Evolutionary conservation across 1,284 basidiomycete species (phyloP).

Genomic region (Bondarzewia mesenterica): DNA sequence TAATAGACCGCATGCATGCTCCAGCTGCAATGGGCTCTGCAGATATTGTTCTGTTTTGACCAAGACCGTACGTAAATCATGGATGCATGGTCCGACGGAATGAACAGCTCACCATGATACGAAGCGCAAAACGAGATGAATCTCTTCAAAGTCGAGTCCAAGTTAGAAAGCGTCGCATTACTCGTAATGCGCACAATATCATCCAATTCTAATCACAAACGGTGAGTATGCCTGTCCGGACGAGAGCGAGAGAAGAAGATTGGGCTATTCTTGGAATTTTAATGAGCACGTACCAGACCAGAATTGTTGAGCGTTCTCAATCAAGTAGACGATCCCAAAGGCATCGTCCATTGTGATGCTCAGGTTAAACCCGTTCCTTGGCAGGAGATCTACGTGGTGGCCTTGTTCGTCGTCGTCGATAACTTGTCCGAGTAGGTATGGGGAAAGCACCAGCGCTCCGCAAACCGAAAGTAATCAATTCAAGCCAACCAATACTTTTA

Average conservation of each 20-base stretch:
- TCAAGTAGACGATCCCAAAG: conserved; percentile 71
- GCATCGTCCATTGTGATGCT: conserved; percentile 18
- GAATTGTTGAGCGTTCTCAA: conserved; percentile 76
- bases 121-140: conserved; percentile 73
- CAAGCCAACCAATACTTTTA: too few species aligned
- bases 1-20: conserved; percentile 70
- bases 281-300: conserved; percentile 61
- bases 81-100: conserved; percentile 1
- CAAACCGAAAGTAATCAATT: too few species aligned
- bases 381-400: too few species aligned
- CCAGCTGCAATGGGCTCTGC: conserved; percentile 70
- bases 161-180: conserved; percentile 58
- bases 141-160: conserved; percentile 72
- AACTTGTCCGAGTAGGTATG: too few species aligned
- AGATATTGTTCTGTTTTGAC: conserved; percentile 67
- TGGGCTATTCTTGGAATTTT: conserved; percentile 5
- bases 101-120: conserved; percentile 67
- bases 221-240: neutral
- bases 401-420: neutral
- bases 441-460: too few species aligned
- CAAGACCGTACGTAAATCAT: neutral
- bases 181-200: conserved; percentile 67
- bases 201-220: conserved; percentile 59
- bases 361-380: too few species aligned
- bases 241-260: neutral